Evolutionary conservation across 2,329 filamentous ascomycete genomes (phyloP).

Genomic region (Ceratocystis destructans): DNA sequence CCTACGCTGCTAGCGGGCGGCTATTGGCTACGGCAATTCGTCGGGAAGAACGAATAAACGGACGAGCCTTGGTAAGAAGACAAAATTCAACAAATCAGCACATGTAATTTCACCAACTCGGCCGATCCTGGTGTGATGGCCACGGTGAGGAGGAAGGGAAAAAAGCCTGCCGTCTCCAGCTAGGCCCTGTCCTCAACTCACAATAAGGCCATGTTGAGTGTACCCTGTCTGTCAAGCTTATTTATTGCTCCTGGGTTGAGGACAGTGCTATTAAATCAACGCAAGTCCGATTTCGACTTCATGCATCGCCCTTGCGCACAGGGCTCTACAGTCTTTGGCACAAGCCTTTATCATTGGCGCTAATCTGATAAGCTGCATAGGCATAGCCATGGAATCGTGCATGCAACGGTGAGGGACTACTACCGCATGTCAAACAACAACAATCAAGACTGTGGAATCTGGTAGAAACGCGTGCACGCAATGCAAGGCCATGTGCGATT

Average conservation of each 20-base stretch:
- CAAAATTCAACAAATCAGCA: not conserved
- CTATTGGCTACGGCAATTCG: conserved; percentile 1
- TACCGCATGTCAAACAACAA: not conserved
- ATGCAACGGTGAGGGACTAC: too few species aligned
- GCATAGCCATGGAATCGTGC: not conserved
- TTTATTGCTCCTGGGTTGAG: not conserved
- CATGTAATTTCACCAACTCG: not conserved
- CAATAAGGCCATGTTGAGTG: not conserved
- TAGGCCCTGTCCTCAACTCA: not conserved
- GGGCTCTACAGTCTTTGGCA: not conserved
- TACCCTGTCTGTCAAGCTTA: not conserved
- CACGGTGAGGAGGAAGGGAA: not conserved
- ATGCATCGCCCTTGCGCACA: not conserved
- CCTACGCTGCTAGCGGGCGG: not conserved
- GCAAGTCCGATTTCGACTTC: too few species aligned
- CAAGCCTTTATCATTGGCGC: not conserved
- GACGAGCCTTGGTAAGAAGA: not conserved
- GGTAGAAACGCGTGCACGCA: not conserved
- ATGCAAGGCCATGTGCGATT: too few species aligned
- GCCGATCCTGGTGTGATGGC: not conserved
- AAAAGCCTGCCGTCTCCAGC: not conserved
- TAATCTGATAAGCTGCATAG: not conserved
- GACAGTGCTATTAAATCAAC: not conserved
- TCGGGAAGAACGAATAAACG: not conserved
- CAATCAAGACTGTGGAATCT: not conserved